These are phyloP conservation scores for Penicillium occitanis DNA, from an alignment of 2,329 filamentous ascomycete genomes.

Conservation along the genomic window DNA sequence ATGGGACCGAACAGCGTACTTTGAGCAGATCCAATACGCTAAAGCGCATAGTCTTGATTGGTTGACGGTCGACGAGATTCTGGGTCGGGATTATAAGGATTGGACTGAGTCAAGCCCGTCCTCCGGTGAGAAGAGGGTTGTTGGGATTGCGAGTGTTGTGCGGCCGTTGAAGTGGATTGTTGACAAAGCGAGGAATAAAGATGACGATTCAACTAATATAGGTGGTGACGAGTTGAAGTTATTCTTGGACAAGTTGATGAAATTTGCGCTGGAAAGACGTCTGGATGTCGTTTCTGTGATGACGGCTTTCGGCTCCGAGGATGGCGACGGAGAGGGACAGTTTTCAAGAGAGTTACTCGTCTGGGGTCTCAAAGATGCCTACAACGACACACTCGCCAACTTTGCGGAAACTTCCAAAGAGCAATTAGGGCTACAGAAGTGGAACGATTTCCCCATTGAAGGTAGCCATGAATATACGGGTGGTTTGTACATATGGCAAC, in stretches of 20 bases:
- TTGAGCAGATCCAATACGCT: constrained; percentile 51
- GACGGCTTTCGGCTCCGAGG: constrained; percentile 54
- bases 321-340: constrained; percentile 29
- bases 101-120: constrained; percentile 49
- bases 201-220: not conserved
- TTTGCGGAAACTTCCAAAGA: constrained; percentile 45
- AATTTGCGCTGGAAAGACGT: constrained; percentile 48
- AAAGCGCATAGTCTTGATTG: constrained; percentile 56
- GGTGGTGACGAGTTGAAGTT: constrained; percentile 24
- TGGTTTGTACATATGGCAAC: constrained; percentile 52
- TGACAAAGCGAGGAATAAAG: constrained; percentile 44
- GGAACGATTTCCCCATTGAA: constrained; percentile 23
- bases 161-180: constrained; percentile 56
- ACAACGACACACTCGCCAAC: constrained; percentile 45
- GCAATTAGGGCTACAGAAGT: constrained; percentile 44
- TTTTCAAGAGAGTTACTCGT: constrained; percentile 57
- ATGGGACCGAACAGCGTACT: constrained; percentile 54
- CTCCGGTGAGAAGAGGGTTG: constrained; percentile 29
- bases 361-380: constrained; percentile 43
- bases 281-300: constrained; percentile 60
- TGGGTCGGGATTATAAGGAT: constrained; percentile 64
- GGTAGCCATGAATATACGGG: constrained; percentile 22
- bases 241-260: constrained; percentile 44
- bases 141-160: constrained; percentile 62
- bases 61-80: constrained; percentile 55